A percentile compares a stretch with the other conserved stretches of the same genome.
phyloP scores from a whole-genome alignment of 306 rosid species.

The Boehmeria nivea region DNA sequence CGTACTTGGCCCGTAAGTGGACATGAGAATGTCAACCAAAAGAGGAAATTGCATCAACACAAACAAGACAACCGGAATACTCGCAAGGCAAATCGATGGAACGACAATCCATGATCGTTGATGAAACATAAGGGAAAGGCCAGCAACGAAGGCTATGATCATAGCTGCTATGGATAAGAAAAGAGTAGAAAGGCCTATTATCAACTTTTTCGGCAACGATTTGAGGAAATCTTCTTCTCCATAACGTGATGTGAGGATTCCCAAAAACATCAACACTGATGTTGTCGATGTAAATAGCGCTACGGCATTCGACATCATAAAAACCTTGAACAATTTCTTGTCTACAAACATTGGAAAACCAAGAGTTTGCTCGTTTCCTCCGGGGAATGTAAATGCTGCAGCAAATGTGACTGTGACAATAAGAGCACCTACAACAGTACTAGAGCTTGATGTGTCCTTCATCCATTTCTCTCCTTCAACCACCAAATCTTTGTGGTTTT shows the following conservation, averaged over 20 bases:
- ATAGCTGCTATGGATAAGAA: conserved; percentile 3
- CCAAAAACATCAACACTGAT: not conserved
- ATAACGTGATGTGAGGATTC: not conserved
- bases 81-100: not conserved
- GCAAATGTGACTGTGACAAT: not conserved
- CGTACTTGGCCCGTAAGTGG: not conserved
- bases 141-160: not conserved
- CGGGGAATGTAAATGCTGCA: conserved; percentile 2
- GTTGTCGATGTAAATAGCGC: not conserved
- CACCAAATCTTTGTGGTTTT: conserved; percentile 2
- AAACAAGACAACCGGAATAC: not conserved
- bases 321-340: not conserved
- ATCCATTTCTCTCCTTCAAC: conserved; percentile 2
- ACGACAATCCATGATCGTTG: not conserved
- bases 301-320: not conserved
- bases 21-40: not conserved
- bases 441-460: conserved; percentile 1
- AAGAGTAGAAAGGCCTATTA: not conserved
- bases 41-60: not conserved
- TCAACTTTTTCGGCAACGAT: not conserved
- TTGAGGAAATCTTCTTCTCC: conserved; percentile 4
- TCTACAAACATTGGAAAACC: not conserved
- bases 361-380: not conserved
- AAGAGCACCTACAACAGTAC: conserved; percentile 1
- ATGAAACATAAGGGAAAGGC: not conserved